A percentile compares a stretch with the other conserved stretches of the same genome.
phyloP scores from a whole-genome alignment of 495 filamentous ascomycete genomes.

The Penicillium verhagenii region DNA sequence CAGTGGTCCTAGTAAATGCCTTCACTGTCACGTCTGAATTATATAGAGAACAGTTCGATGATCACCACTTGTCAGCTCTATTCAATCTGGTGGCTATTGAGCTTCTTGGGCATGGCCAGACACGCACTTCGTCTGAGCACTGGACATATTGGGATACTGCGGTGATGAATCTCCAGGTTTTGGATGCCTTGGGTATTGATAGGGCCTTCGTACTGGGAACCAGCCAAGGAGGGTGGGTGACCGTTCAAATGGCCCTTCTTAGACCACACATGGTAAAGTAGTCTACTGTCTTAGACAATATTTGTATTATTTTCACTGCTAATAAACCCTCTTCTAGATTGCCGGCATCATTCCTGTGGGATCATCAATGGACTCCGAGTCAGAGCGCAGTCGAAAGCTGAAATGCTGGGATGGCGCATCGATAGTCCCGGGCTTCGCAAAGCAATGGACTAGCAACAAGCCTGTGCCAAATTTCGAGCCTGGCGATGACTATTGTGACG shows the following conservation, averaged over 20 bases:
- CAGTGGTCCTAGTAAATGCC: conserved; percentile 37
- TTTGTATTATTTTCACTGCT: background rate
- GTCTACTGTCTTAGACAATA: too few species aligned
- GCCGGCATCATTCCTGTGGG: conserved; percentile 58
- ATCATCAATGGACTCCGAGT: conserved; percentile 62
- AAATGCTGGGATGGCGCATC: conserved; percentile 57
- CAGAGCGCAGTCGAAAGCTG: conserved; percentile 47
- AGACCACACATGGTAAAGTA: conserved; percentile 52
- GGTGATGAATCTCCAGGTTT: conserved; percentile 48
- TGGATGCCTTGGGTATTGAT: conserved; percentile 52
- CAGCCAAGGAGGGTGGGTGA: conserved; percentile 64
- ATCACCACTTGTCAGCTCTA: conserved; percentile 17
- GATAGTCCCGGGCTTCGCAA: conserved; percentile 38
- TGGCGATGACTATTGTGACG: conserved; percentile 53
- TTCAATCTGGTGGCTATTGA: conserved; percentile 53
- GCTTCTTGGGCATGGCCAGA: conserved; percentile 51
- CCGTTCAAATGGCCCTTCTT: conserved; percentile 57
- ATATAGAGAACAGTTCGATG: conserved; percentile 29
- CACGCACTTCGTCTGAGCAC: conserved; percentile 36
- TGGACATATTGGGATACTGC: conserved; percentile 56
- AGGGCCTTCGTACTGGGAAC: conserved; percentile 60
- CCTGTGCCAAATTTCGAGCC: conserved; percentile 54
- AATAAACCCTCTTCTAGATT: conserved; percentile 40
- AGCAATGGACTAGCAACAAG: conserved; percentile 44
- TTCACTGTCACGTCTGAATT: conserved; percentile 36